Base-by-base conservation (phyloP, 208 protist species). In the Tritrichomonas foetus region DNA sequence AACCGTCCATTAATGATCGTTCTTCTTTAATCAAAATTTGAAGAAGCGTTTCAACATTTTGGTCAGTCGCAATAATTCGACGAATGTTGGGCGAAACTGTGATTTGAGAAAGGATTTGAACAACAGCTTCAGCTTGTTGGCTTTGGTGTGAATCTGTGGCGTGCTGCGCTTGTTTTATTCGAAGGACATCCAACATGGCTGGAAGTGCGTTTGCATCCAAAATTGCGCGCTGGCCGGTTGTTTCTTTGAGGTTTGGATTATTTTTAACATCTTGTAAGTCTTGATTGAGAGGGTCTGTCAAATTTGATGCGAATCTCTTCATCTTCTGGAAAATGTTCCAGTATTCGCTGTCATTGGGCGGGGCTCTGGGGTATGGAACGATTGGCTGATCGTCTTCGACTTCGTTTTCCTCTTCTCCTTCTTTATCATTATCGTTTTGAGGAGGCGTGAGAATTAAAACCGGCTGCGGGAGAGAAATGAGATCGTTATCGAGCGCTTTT, bases 331-430 rank as follows among this genome's bases (percentile, higher is more conserved):
- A 89, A 5, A 57, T 89, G 25, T 16, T 89, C 41, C 41, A 89
- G 39, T 89, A 89, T 89, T 89, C 78, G 8, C n/a, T 11, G 30
- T 89, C 78, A 53, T 16, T 53, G 13, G 44, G 44, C 41, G 78
- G 44, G 8, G 33, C 20, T n/a, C 39, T 89, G 20, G 78, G 47
- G n/a, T 53, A 89, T 57, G 78, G 47, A 57, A 89, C 30, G 44
- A 89, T 53, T 39, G 78, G 78, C 27, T 89, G 47, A 89, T 89
- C 78, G 57, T 89, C 78, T 57, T 89, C 78, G 33, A 33, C 41
- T 89, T 89, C 78, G 11, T 47, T 44, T 57, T 53, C 47, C n/a
- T 89, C 9, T 5, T 89, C 78, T 39, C 36, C 78, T 16, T 89
- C 78, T 27, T 57, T 36, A 50, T 82, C 16, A n/a, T 47, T 44